These are phyloP conservation scores for Solanum ossicruentum DNA, from an alignment of 257 asterid genomes.

Conservation along the genomic window DNA sequence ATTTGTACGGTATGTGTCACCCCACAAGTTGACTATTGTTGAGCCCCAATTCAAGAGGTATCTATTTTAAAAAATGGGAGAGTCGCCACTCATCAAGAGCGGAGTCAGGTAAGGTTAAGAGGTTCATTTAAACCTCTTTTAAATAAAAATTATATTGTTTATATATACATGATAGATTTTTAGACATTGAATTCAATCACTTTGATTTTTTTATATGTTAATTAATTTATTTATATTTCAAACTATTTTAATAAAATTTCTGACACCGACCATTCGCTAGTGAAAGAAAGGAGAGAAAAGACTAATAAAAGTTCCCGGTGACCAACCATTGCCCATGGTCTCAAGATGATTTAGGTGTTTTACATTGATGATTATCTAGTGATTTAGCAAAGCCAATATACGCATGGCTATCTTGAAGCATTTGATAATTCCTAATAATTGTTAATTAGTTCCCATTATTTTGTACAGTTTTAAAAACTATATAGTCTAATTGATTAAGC, in stretches of 20 bases:
- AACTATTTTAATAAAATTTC: no score
- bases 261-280: no score
- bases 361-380: not conserved
- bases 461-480: not conserved
- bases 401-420: not conserved
- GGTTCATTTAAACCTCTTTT: fast-evolving
- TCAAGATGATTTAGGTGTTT: not conserved
- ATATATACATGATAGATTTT: not conserved
- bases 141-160: not conserved
- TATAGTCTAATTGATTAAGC: not conserved
- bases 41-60: no score
- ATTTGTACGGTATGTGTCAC: not conserved
- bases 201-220: no score
- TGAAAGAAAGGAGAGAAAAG: no score
- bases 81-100: not conserved
- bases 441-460: not conserved
- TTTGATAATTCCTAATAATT: not conserved
- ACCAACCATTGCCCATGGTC: no score
- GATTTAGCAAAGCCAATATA: not conserved
- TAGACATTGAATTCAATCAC: no score
- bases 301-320: no score
- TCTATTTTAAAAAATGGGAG: not conserved
- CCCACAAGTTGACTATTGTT: not conserved
- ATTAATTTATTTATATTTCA: no score
- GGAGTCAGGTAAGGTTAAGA: not conserved